Conservation (phyloP, 768 basidiomycete genomes). For the Butyriboletus loyo region DNA sequence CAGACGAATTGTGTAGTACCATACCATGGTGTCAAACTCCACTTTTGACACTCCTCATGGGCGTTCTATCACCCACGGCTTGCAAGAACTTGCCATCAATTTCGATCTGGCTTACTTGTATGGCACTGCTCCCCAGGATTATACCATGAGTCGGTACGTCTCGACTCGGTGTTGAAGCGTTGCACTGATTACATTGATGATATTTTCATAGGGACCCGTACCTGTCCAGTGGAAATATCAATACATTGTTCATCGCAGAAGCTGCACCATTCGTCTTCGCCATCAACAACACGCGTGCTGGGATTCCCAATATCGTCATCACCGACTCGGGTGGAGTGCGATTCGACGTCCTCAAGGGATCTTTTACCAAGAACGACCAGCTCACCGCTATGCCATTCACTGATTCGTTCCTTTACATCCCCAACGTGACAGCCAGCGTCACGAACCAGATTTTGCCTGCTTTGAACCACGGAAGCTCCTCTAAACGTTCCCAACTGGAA, state of each 20-base stretch:
- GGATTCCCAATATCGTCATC: conserved; percentile 61
- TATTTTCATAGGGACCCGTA: conserved; percentile 47
- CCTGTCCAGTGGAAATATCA: conserved; percentile 55
- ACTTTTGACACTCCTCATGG: conserved; percentile 65
- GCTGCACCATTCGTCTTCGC: conserved; percentile 54
- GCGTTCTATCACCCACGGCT: conserved; percentile 48
- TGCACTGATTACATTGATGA: not conserved
- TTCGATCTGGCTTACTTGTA: conserved; percentile 65
- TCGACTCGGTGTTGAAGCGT: not conserved
- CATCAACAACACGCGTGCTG: conserved; percentile 60
- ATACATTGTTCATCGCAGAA: conserved; percentile 55
- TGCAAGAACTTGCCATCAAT: conserved; percentile 47
- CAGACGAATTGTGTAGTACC: conserved; percentile 48
- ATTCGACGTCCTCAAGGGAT: conserved; percentile 63
- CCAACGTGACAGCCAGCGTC: conserved; percentile 46
- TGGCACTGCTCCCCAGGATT: conserved; percentile 76
- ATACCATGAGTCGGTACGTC: conserved; percentile 58
- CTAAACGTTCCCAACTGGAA: conserved; percentile 13
- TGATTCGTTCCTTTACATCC: conserved; percentile 61
- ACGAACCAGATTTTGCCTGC: conserved; percentile 53
- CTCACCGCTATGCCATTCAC: conserved; percentile 70
- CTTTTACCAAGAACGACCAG: conserved; percentile 80
- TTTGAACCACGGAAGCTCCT: conserved; percentile 44
- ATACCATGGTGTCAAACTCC: conserved; percentile 48
- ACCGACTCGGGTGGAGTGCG: conserved; percentile 62